These are phyloP conservation scores for Hawksworthiomyces lignivorus DNA, from an alignment of 2,329 filamentous ascomycete genomes.

Conservation along the genomic window DNA sequence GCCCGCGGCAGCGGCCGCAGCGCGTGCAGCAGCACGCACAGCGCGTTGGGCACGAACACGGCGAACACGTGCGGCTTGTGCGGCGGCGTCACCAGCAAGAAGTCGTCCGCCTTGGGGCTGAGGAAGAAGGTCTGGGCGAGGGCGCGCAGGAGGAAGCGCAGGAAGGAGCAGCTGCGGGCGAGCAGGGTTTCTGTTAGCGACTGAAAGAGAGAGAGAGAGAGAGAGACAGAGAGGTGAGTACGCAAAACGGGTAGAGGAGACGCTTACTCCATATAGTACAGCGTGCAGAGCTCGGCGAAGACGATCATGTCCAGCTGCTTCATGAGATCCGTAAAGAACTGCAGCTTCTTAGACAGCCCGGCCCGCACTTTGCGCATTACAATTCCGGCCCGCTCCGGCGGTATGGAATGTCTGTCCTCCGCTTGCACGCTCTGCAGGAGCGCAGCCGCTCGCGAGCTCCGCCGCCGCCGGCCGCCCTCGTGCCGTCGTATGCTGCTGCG, in stretches of 20 bases:
- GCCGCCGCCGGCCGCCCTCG: neutral
- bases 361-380: conserved; percentile 20
- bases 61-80: conserved; percentile 49
- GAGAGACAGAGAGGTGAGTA: neutral
- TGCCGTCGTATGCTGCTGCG: neutral
- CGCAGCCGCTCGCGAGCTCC: no score
- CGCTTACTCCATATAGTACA: conserved; percentile 65
- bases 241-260: neutral
- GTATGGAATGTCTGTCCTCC: no score
- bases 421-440: no score
- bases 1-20: conserved; percentile 47
- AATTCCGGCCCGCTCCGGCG: conserved; percentile 6
- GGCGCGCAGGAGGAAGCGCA: conserved; percentile 52
- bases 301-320: conserved; percentile 55
- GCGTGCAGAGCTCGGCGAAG: conserved; percentile 54
- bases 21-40: conserved; percentile 55
- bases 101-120: conserved; percentile 52
- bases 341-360: conserved; percentile 46
- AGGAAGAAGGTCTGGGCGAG: conserved; percentile 56
- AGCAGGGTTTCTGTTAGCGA: no score
- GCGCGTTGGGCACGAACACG: conserved; percentile 48
- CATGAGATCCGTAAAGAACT: conserved; percentile 54
- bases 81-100: conserved; percentile 48
- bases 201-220: neutral
- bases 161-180: conserved; percentile 51